A percentile compares a stretch with the other conserved stretches of the same genome.
These are phyloP conservation scores for Globisporangium nunn DNA, from an alignment of 352 stramenopile genomes.

Conservation along the genomic window DNA sequence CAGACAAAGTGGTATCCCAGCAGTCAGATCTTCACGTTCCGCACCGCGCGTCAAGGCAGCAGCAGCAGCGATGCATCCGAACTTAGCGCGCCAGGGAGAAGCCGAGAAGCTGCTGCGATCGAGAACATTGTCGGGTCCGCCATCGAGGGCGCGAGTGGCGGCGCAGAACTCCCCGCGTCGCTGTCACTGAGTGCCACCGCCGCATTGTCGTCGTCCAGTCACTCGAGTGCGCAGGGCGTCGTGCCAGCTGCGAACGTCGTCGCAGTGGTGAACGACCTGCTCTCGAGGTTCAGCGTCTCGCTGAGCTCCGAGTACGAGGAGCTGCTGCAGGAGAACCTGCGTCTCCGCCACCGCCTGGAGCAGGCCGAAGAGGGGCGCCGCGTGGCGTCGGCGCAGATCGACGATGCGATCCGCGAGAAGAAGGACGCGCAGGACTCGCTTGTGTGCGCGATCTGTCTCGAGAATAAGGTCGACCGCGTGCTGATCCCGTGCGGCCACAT, in stretches of 20 bases:
- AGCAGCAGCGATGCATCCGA: background rate
- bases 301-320: slow-evolving; percentile 60
- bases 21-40: slow-evolving; percentile 73
- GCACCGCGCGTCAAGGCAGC: slow-evolving; percentile 25
- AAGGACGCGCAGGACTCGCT: slow-evolving; percentile 70
- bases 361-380: slow-evolving; percentile 58
- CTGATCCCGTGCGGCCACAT: slow-evolving; percentile 81
- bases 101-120: background rate
- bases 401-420: slow-evolving; percentile 61
- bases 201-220: background rate
- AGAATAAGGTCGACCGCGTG: slow-evolving; percentile 76
- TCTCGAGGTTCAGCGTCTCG: slow-evolving; percentile 63
- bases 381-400: slow-evolving; percentile 50
- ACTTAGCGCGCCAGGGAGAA: no score
- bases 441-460: slow-evolving; percentile 73
- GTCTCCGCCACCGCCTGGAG: slow-evolving; percentile 50
- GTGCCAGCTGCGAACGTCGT: slow-evolving; percentile 45
- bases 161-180: slow-evolving; percentile 11
- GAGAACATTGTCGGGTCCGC: background rate
- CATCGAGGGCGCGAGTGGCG: background rate
- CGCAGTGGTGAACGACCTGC: slow-evolving; percentile 70
- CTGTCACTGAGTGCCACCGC: slow-evolving; percentile 5
- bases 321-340: slow-evolving; percentile 55
- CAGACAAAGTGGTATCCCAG: slow-evolving; percentile 31
- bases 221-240: background rate